Conservation (phyloP, 768 basidiomycete genomes). For the Coprinellus micaceus region DNA sequence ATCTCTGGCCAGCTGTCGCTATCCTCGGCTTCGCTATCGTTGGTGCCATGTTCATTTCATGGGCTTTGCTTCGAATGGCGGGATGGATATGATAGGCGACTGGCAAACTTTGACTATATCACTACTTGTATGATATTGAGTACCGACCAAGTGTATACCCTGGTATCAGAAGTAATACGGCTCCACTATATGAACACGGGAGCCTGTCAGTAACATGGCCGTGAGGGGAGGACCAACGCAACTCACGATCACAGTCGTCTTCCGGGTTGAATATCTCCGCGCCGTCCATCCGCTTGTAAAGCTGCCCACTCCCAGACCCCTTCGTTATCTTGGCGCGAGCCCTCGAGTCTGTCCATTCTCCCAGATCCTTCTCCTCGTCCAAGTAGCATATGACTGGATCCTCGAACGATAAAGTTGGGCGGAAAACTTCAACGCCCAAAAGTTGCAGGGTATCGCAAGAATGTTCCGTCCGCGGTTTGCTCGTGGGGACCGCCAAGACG, state of each 20-base stretch:
- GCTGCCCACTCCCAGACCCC: background rate
- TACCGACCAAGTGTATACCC: too few species aligned
- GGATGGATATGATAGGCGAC: too few species aligned
- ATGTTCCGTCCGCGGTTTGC: background rate
- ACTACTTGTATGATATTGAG: too few species aligned
- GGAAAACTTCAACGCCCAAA: background rate
- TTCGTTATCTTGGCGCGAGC: background rate
- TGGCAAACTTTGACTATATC: too few species aligned
- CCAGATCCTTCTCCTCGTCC: background rate
- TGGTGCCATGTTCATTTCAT: too few species aligned
- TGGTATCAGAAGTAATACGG: background rate
- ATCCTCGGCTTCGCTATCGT: too few species aligned
- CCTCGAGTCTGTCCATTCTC: conserved; percentile 1
- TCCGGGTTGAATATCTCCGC: conserved; percentile 4
- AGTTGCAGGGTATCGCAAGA: background rate
- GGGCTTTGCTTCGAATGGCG: too few species aligned
- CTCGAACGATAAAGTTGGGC: background rate
- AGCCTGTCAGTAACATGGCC: background rate
- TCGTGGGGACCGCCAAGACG: background rate
- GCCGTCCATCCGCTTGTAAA: conserved; percentile 4
- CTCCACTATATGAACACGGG: background rate
- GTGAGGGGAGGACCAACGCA: background rate
- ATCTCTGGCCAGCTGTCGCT: too few species aligned
- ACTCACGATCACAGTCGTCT: conserved; percentile 5
- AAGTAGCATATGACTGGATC: background rate